phyloP scores from a whole-genome alignment of 805 yeast species.

The Metschnikowia orientalis region DNA sequence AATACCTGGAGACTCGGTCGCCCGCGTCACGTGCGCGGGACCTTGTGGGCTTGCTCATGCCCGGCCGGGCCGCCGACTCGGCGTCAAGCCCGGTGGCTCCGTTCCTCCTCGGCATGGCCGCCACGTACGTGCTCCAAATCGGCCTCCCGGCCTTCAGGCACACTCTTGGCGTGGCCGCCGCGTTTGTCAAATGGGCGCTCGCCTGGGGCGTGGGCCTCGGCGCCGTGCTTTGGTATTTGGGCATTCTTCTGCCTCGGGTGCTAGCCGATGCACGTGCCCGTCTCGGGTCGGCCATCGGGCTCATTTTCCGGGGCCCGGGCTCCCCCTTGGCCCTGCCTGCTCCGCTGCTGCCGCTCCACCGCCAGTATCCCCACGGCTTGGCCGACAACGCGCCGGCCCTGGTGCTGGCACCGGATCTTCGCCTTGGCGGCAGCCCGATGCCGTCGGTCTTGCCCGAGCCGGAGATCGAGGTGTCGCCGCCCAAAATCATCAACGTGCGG shows the following conservation, averaged over 20 bases:
- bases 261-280: not conserved
- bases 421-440: no score
- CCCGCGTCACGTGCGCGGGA: no score
- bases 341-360: no score
- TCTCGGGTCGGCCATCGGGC: no score
- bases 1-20: no score
- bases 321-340: no score
- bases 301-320: no score
- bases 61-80: not conserved
- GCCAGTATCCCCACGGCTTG: no score
- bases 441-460: no score
- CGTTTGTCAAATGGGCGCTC: conserved; percentile 21
- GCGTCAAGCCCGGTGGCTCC: conserved; percentile 5
- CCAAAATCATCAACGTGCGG: conserved; percentile 2
- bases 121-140: conserved; percentile 22
- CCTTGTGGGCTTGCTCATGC: not conserved
- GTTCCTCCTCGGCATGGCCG: conserved; percentile 26
- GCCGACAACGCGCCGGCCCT: no score
- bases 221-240: conserved; percentile 27
- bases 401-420: no score
- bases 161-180: conserved; percentile 18
- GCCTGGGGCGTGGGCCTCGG: conserved; percentile 24
- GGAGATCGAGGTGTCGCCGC: not conserved
- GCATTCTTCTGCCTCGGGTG: no score
- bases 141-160: conserved; percentile 21